Conservation (phyloP, 2,329 filamentous ascomycete species). For the Aspergillus neoniger region DNA sequence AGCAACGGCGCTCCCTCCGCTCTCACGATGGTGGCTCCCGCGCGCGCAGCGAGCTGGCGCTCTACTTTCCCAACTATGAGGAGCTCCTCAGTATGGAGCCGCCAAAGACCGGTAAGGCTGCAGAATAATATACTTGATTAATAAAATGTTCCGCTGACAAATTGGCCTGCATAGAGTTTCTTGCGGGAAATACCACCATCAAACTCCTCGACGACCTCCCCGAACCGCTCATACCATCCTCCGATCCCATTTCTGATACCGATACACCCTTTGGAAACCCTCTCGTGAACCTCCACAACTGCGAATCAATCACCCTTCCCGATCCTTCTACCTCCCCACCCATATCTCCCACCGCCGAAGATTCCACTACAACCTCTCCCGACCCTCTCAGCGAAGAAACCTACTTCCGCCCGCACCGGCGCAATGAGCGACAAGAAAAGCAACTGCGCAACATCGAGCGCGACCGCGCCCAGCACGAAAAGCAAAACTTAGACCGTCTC, state of each 20-base stretch:
- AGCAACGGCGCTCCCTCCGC: conserved; percentile 73
- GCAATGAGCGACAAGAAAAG: conserved; percentile 66
- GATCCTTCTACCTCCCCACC: conserved; percentile 21
- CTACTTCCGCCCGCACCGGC: conserved; percentile 61
- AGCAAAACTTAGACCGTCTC: conserved; percentile 64
- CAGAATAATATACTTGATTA: not conserved
- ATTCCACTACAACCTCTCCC: conserved; percentile 15
- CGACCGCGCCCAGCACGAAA: conserved; percentile 67
- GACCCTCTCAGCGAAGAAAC: conserved; percentile 60
- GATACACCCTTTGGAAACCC: conserved; percentile 40
- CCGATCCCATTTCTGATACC: conserved; percentile 26
- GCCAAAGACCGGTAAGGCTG: conserved; percentile 67
- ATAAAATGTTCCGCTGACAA: not conserved
- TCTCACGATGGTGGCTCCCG: conserved; percentile 80
- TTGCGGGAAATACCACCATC: conserved; percentile 73
- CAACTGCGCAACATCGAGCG: conserved; percentile 68
- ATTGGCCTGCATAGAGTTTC: conserved; percentile 58
- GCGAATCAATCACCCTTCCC: conserved; percentile 32
- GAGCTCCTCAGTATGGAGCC: conserved; percentile 86
- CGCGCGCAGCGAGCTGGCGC: conserved; percentile 86
- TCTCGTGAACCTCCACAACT: conserved; percentile 39
- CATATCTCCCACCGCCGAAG: not conserved
- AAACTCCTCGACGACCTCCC: conserved; percentile 64
- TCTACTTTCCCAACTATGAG: conserved; percentile 93
- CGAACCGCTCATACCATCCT: conserved; percentile 27